Evolutionary conservation across 371 early-diverging fungal species (phyloP), one percentile per base, ranked within the genome.

Genomic region (Coemansia sp.): DNA sequence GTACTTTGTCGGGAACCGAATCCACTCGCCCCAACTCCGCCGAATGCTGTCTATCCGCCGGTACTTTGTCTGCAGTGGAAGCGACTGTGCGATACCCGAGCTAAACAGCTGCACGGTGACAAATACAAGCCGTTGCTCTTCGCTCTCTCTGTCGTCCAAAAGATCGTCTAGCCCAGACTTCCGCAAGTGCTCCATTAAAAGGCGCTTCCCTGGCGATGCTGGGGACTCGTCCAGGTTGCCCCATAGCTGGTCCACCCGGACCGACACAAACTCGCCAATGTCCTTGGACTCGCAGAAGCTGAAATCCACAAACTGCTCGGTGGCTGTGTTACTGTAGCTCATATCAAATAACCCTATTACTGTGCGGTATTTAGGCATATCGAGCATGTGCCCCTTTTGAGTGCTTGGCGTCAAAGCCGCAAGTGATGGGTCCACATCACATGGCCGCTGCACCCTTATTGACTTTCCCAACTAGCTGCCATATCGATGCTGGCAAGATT

Each of bases 1-100:
- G 79, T 92, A 94, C 68, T 86, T 88, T 55, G 94, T 81, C 2
- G 97, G 95, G 39, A 97, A 77, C 12, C 83, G 81, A 32, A 97
- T 72, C 95, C 96, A 94, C 81, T 95, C 95, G 72, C 93, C 89
- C 94, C 94, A 94, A 14, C 32, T 61, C 18, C 54, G 60, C 9
- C 53, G 44, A 1, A n/a, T 37, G 32, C 43, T 36, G 6, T 39
- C 39, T 39, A 44, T 51, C 1, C 11, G 36, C 31, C 31, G 49
- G 63, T 64, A 67, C 36, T 69, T 61, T 54, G 72, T 64, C 60
- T 70, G 70, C 48, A 68, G 50, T 4, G 75, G 75, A 34, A 72
- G 32, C 2, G 68, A 66, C 5, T 66, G 46, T n/a, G 76, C 75
- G 9, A 71, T 61, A 1, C 54, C 77, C 3, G 69, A 63, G 55